Evolutionary conservation across 768 basidiomycete genomes (phyloP).

Genomic region (Lentinula lateritia): DNA sequence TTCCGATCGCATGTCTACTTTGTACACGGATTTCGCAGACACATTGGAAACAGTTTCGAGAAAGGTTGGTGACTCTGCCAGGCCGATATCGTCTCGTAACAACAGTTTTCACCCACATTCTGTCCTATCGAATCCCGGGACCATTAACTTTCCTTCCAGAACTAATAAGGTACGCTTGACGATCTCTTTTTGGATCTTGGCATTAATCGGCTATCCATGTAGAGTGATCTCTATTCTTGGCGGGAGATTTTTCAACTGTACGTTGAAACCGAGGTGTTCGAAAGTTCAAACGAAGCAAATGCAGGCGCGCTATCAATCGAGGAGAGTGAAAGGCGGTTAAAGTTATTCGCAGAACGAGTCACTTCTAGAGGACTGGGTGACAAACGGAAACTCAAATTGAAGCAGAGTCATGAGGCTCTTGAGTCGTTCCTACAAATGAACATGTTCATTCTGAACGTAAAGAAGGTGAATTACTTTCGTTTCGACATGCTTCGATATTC

Average conservation of each 20-base stretch:
- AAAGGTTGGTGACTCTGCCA: constrained; percentile 34
- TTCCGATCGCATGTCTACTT: constrained; percentile 38
- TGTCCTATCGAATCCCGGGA: constrained; percentile 30
- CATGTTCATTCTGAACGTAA: constrained; percentile 71
- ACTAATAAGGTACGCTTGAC: constrained; percentile 11
- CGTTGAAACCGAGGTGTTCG: constrained; percentile 82
- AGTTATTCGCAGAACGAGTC: constrained; percentile 57
- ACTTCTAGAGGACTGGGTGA: constrained; percentile 51
- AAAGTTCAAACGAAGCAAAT: constrained; percentile 56
- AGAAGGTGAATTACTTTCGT: constrained; percentile 45
- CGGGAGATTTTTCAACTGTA: constrained; percentile 87
- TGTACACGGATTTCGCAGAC: constrained; percentile 46
- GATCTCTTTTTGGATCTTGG: neutral
- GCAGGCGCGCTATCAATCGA: constrained; percentile 66
- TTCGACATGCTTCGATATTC: too few species aligned
- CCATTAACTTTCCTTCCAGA: constrained; percentile 20
- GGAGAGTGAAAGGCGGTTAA: constrained; percentile 63
- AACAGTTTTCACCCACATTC: constrained; percentile 42
- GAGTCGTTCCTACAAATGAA: constrained; percentile 74
- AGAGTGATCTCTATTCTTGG: constrained; percentile 83
- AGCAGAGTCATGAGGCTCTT: constrained; percentile 53
- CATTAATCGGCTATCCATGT: neutral
- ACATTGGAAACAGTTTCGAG: constrained; percentile 32
- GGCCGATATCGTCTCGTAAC: constrained; percentile 36
- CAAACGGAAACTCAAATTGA: constrained; percentile 46